Base-by-base conservation (phyloP, 2,329 filamentous ascomycete genomes). In the Hymenoscyphus occultus region DNA sequence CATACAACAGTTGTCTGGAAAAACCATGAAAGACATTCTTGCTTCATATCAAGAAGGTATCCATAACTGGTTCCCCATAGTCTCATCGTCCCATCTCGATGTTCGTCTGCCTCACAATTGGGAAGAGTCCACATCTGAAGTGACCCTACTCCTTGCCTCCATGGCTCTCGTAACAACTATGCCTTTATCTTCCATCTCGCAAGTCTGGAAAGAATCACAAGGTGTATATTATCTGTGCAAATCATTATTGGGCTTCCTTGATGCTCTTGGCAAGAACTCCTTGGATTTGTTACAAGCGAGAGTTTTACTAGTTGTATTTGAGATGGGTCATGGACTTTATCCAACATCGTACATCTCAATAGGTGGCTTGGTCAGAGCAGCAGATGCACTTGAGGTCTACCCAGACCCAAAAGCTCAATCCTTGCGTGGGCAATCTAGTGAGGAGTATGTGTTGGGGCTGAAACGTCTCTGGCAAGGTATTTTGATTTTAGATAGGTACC, bases 21-120 rank as follows among this genome's bases (percentile, higher is more conserved):
- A 51, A 22, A 9, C 59, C 19, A 51, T 60, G 12, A 42, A 60
- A 60, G 59, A 60, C 28, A n/a, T 51, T 3, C 19, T 12, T 13
- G 39, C 39, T 31, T 42, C 45, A 28, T 48, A 48, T 48, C 31
- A 45, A 6, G 39, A 42, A 28, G n/a, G 13, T 31, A 32, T 14
- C 9, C 59, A 60, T n/a, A 39, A 13, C 19, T 60, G 59, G 59
- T 60, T 60, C 31, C 59, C 59, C n/a, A 32, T 60, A 28, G 28
- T 60, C 3, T 39, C 39, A 39, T 6, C 14, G 12, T 13, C n/a
- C 12, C 22, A 42, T 32, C 59, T 60, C 13, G 28, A 42, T n/a
- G 42, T 10, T 19, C 59, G 59, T 5, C 42, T 60, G 12, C 59
- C 59, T n/a, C 12, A 12, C 16, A 42, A 51, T 31, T 60, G 10